Evolutionary conservation across 352 stramenopile genomes (phyloP).

Genomic region (Globisporangium recalcitrans): DNA sequence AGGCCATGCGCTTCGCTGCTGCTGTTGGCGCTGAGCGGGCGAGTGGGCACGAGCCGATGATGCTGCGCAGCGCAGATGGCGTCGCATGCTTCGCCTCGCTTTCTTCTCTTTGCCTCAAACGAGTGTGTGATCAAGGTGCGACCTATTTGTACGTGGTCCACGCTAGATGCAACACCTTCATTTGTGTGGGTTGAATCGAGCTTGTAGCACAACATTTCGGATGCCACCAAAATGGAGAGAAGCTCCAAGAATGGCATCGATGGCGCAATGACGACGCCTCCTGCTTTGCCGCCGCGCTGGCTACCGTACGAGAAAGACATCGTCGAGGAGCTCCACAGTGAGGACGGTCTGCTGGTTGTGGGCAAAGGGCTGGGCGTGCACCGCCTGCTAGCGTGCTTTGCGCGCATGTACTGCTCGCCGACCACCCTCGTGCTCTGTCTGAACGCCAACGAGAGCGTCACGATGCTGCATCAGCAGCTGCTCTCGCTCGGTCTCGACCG

Average conservation of each 20-base stretch:
- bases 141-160: neutral
- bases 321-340: constrained; percentile 57
- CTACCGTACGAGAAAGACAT: constrained; percentile 71
- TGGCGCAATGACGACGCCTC: neutral
- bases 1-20: neutral
- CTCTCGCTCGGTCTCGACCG: constrained; percentile 85
- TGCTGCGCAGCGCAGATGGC: constrained; percentile 2
- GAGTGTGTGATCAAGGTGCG: too few species aligned
- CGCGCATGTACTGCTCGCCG: constrained; percentile 85
- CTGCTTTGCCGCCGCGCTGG: constrained; percentile 37
- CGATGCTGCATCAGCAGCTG: constrained; percentile 69
- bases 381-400: constrained; percentile 86
- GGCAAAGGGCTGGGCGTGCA: constrained; percentile 88
- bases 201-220: neutral
- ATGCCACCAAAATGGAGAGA: neutral
- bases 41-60: neutral
- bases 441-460: constrained; percentile 87
- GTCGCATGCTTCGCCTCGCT: constrained; percentile 1
- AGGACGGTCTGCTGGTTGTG: constrained; percentile 92
- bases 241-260: neutral
- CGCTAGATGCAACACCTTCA: neutral
- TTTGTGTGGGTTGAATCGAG: neutral
- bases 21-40: neutral
- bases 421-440: constrained; percentile 90
- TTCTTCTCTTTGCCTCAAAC: neutral